Conservation (phyloP, 2,329 filamentous ascomycete genomes). For the Botryotinia convoluta region DNA sequence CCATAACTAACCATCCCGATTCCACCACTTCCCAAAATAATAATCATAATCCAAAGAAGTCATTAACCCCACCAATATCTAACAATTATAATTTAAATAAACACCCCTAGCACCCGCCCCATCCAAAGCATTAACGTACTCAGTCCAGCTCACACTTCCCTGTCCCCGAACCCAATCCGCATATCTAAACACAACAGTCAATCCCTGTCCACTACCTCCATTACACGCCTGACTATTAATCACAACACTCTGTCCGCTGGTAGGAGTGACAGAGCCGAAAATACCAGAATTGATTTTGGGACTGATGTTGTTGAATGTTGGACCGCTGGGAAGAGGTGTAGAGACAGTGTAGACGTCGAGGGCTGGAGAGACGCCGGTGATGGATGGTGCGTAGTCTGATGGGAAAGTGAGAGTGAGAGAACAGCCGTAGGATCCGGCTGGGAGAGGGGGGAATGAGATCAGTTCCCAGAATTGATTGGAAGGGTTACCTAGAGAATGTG, state of each 20-base stretch:
- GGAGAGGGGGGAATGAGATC: slow-evolving; percentile 2
- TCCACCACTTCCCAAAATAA: background rate
- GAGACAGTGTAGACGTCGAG: slow-evolving; percentile 19
- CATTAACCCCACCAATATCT: background rate
- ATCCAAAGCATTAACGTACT: slow-evolving; percentile 22
- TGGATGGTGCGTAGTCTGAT: background rate
- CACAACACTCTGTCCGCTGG: slow-evolving; percentile 3
- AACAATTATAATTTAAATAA: slow-evolving; percentile 27
- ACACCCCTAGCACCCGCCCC: slow-evolving; percentile 21
- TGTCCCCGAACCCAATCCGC: slow-evolving; percentile 22
- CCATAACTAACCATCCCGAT: too few species aligned
- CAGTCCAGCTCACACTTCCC: slow-evolving; percentile 20
- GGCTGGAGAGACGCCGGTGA: slow-evolving; percentile 7
- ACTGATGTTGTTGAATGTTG: slow-evolving; percentile 19
- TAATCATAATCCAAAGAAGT: background rate
- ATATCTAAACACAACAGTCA: slow-evolving; percentile 21
- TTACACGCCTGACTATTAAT: slow-evolving; percentile 20
- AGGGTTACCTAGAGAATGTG: background rate
- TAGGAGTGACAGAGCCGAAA: slow-evolving; percentile 21
- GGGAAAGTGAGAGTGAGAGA: slow-evolving; percentile 11
- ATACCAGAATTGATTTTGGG: slow-evolving; percentile 4
- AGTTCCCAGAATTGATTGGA: slow-evolving; percentile 2
- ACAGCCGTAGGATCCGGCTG: slow-evolving; percentile 14
- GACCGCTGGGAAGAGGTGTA: slow-evolving; percentile 3
- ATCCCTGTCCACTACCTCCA: slow-evolving; percentile 6